Conservation (phyloP, 768 basidiomycete species). For the Suillus subalutaceus region DNA sequence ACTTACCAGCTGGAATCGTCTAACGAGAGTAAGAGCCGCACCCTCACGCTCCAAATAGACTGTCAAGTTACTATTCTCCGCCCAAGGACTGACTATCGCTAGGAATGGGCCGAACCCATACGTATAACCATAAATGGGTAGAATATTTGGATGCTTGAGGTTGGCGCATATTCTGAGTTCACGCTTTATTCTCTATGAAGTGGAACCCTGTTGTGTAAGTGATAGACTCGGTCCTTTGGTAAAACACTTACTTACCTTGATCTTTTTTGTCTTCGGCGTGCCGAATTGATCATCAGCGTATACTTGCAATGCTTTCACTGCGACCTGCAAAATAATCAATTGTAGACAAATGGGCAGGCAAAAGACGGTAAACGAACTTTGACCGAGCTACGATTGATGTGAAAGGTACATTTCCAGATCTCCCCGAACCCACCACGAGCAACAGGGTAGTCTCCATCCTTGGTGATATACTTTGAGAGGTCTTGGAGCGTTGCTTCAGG, state of each 20-base stretch:
- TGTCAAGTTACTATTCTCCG: constrained; percentile 31
- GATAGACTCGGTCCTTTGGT: not conserved
- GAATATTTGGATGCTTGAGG: constrained; percentile 29
- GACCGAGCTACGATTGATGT: not conserved
- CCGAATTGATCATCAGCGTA: not conserved
- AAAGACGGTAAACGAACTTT: not conserved
- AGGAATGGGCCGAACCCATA: constrained; percentile 33
- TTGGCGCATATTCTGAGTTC: constrained; percentile 28
- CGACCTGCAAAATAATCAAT: not conserved
- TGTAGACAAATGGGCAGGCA: not conserved
- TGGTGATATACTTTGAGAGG: not conserved
- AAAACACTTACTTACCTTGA: not conserved
- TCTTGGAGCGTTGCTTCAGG: not conserved
- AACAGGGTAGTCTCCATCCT: not conserved
- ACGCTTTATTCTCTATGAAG: constrained; percentile 23
- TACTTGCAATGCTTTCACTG: constrained; percentile 2
- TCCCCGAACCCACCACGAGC: constrained; percentile 4
- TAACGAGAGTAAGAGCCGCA: constrained; percentile 10
- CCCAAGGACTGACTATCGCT: constrained; percentile 39
- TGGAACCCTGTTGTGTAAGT: not conserved
- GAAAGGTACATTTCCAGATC: constrained; percentile 5
- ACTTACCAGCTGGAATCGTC: constrained; percentile 23
- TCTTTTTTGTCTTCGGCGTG: constrained; percentile 7
- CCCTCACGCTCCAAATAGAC: constrained; percentile 22
- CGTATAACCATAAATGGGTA: constrained; percentile 32